These are phyloP conservation scores for Prunus kanzakura DNA, from an alignment of 306 rosid genomes.

Conservation along the genomic window DNA sequence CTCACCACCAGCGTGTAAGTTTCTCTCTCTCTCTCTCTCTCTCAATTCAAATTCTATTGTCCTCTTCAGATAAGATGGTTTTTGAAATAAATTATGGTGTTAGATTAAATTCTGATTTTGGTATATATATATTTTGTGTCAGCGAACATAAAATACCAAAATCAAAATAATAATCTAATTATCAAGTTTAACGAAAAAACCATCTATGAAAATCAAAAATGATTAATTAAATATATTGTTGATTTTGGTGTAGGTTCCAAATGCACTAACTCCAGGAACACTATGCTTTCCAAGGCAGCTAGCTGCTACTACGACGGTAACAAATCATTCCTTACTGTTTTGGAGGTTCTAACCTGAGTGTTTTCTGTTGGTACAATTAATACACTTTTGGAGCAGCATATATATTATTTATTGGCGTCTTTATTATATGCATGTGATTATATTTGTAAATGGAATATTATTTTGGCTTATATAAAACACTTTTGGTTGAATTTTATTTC, in stretches of 20 bases:
- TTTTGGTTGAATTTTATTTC: background rate
- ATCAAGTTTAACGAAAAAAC: no score
- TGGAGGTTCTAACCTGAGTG: conserved; percentile 14
- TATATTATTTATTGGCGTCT: background rate
- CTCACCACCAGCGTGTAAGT: conserved; percentile 52
- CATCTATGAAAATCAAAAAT: no score
- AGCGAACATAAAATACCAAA: no score
- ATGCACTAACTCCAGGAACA: conserved; percentile 49
- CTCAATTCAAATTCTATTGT: no score
- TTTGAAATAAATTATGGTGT: no score
- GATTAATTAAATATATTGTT: background rate
- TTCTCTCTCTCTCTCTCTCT: background rate
- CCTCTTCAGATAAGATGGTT: no score
- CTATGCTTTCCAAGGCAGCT: conserved; percentile 59
- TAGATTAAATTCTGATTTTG: no score
- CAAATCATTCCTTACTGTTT: conserved; percentile 17
- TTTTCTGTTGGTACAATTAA: background rate
- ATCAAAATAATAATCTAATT: no score
- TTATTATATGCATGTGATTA: background rate
- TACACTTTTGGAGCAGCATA: background rate
- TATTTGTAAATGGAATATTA: background rate
- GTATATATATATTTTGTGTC: no score
- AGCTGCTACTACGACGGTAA: conserved; percentile 47
- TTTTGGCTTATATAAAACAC: background rate
- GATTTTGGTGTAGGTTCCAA: conserved; percentile 45